A percentile compares a stretch with the other conserved stretches of the same genome.
Evolutionary conservation across 805 yeast genomes (phyloP).

Genomic region (Ogataea paraovalis): DNA sequence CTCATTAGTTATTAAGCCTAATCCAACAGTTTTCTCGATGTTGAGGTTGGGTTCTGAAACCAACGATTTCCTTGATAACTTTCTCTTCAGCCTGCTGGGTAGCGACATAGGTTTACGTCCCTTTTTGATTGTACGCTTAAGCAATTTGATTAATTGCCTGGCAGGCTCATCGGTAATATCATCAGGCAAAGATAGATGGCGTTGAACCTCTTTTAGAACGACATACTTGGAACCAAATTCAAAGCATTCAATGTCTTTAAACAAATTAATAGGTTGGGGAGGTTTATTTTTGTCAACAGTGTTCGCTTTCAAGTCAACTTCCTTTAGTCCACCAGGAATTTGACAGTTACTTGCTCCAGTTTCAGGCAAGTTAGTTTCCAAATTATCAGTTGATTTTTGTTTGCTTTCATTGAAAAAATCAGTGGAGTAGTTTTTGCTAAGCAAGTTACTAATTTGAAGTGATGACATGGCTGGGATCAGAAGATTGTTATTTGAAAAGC

Average conservation of each 20-base stretch:
- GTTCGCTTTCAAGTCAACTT: not conserved
- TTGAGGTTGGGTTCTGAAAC: not conserved
- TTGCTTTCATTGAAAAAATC: not conserved
- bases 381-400: not conserved
- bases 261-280: slow-evolving; percentile 10
- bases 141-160: slow-evolving; percentile 13
- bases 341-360: not conserved
- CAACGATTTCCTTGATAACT: slow-evolving; percentile 4
- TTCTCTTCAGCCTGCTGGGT: slow-evolving; percentile 2
- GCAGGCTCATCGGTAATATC: slow-evolving; percentile 20
- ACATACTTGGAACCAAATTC: slow-evolving; percentile 7
- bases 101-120: not conserved
- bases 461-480: not conserved
- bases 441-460: not conserved
- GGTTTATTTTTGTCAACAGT: not conserved
- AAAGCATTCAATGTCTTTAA: slow-evolving; percentile 1
- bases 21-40: not conserved
- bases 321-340: not conserved
- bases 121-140: slow-evolving; percentile 15
- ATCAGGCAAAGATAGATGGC: slow-evolving; percentile 25
- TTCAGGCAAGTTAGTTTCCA: not conserved
- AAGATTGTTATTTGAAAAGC: not conserved
- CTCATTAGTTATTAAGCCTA: not conserved
- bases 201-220: slow-evolving; percentile 16
- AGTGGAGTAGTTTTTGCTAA: not conserved